phyloP scores from a whole-genome alignment of 768 basidiomycete species.

The Tylopilus subfusipes region DNA sequence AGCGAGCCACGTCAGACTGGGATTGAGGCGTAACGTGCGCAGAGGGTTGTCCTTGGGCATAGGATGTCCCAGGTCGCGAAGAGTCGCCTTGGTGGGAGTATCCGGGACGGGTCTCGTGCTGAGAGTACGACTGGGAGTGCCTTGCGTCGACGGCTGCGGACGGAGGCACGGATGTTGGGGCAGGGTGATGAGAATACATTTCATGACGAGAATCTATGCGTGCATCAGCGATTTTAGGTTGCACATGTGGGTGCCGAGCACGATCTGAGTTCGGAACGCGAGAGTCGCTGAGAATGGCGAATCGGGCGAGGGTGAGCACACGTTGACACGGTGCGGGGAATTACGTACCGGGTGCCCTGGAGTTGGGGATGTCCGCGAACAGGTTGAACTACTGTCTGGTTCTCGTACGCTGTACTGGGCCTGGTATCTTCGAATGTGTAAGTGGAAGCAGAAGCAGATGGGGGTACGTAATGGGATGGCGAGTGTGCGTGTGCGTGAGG shows the following conservation, averaged over 20 bases:
- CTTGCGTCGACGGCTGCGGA: slow-evolving; percentile 18
- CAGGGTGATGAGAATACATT: slow-evolving; percentile 18
- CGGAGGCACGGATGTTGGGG: slow-evolving; percentile 12
- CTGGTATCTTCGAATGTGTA: slow-evolving; percentile 25
- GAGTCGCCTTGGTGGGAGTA: slow-evolving; percentile 21
- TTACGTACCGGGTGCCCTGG: slow-evolving; percentile 25
- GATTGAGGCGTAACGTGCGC: slow-evolving; percentile 7
- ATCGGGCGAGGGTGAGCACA: slow-evolving; percentile 8
- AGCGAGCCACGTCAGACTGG: slow-evolving; percentile 17
- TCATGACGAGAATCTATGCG: slow-evolving; percentile 28
- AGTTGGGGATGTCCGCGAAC: slow-evolving; percentile 20
- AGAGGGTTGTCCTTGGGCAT: slow-evolving; percentile 13
- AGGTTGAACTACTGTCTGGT: slow-evolving; percentile 9
- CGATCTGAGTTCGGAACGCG: slow-evolving; percentile 23
- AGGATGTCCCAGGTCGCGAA: slow-evolving; percentile 22
- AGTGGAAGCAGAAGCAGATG: slow-evolving; percentile 15
- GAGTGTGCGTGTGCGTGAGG: slow-evolving; percentile 19
- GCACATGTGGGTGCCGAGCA: slow-evolving; percentile 16
- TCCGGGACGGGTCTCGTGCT: slow-evolving; percentile 19
- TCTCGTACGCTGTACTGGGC: slow-evolving; percentile 16
- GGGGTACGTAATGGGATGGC: slow-evolving; percentile 20
- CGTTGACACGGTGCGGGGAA: neutral
- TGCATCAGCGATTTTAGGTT: slow-evolving; percentile 18
- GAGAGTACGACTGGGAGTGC: slow-evolving; percentile 20
- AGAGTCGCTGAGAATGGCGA: slow-evolving; percentile 20